Evolutionary conservation across 1,139 yeast genomes (phyloP), one percentile per base, ranked within the genome.

Genomic region (Kluyveromyces marxianus): DNA sequence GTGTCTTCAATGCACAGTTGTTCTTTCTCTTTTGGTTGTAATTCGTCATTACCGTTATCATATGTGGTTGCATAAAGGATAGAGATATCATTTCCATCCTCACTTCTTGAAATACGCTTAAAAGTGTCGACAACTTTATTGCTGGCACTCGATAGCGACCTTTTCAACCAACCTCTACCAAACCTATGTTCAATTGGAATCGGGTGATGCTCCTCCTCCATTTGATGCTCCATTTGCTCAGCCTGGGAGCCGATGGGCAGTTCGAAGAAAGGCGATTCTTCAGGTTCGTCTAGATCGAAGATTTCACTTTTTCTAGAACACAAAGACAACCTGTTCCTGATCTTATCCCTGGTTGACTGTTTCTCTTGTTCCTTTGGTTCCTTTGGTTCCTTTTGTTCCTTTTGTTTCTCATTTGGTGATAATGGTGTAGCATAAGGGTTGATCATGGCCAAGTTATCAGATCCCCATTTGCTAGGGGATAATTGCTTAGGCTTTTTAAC

Each of bases 111-210:
- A 6, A 10, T 25, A 10, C 26, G 24, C 29, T 24, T 37, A 7
- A 40, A 40, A 28, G 25, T 40, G 14, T 35, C 29, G 4, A 32
- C 10, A 34, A 40, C 27, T n/a, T 28, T 40, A 3, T 30, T 28
- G 27, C 43, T 26, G 4, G 43, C 43, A 27, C 43, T 40, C 6
- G 34, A 34, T 10, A 40, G 24, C 3, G 30, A 34, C n/a, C 33
- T 34, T 25, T 28, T 40, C 26, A 40, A 34, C 43, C 43, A 40
- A 8, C 24, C 6, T 25, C 10, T 21, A 35, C 10, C 37, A 21
- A 5, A 26, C 10, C 24, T 25, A 10, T 35, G 7, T 8, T 29
- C 31, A 29, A 14, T 14, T 14, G 21, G 21, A 14, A 14, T 14
- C 1, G 21, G 21, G 21, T 14, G 21, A 14, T 14, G 21, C 21